Conservation (phyloP, 805 yeast genomes). For the Diddensiella transvaalensis region DNA sequence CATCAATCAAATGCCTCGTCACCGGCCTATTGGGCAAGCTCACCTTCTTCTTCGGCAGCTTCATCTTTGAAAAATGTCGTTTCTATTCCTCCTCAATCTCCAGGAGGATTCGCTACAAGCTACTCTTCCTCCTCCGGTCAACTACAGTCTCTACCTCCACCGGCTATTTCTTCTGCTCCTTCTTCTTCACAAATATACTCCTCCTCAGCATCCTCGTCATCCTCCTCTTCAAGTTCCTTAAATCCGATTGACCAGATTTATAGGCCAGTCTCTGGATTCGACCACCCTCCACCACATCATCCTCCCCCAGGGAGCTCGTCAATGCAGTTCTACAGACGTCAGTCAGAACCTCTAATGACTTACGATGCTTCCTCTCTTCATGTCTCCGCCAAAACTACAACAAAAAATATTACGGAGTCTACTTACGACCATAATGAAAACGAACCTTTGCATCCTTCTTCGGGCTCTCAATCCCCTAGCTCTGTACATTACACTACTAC, state of each 20-base stretch:
- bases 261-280: background rate
- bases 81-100: background rate
- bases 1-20: slow-evolving; percentile 8
- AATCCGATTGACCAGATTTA: background rate
- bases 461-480: background rate
- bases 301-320: background rate
- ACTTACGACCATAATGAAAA: background rate
- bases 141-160: background rate
- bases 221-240: background rate
- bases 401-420: background rate
- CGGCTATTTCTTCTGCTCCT: background rate
- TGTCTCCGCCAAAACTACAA: background rate
- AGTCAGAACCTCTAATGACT: background rate
- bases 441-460: background rate
- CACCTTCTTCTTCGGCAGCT: slow-evolving; percentile 1
- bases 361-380: background rate
- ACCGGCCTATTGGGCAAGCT: slow-evolving; percentile 10
- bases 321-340: background rate
- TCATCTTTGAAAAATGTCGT: background rate
- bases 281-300: background rate
- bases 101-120: too few species aligned
- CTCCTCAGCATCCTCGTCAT: background rate
- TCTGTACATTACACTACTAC: background rate
- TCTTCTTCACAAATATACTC: background rate
- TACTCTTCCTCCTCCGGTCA: too few species aligned